phyloP scores from a whole-genome alignment of 1,284 basidiomycete genomes.

The Thelephora terrestris region DNA sequence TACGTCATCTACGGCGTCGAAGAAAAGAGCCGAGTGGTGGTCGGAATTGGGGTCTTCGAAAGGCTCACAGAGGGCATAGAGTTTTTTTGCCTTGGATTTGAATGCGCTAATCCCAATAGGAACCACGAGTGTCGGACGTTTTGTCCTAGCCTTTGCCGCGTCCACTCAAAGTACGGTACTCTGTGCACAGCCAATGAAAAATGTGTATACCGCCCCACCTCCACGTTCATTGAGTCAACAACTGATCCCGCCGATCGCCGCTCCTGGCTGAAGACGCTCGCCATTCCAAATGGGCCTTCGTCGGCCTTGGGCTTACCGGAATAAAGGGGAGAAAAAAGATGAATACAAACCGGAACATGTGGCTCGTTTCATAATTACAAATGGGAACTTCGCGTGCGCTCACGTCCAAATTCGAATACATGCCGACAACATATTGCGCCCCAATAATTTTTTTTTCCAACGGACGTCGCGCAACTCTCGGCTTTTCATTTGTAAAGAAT shows the following conservation, averaged over 20 bases:
- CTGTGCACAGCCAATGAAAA: too few species aligned
- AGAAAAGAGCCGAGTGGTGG: not conserved
- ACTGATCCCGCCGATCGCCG: not conserved
- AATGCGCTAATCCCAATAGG: not conserved
- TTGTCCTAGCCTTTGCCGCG: not conserved
- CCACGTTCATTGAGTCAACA: not conserved
- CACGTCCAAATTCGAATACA: too few species aligned
- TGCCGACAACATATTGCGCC: not conserved
- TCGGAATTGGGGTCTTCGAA: not conserved
- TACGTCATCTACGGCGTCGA: not conserved
- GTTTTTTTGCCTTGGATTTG: not conserved
- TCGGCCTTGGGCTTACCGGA: too few species aligned
- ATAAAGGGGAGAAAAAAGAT: slow-evolving; percentile 5
- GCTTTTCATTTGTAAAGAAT: not conserved
- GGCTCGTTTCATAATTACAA: too few species aligned
- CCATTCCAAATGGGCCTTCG: too few species aligned
- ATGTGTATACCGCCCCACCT: not conserved
- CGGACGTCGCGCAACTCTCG: not conserved
- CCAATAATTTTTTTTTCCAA: not conserved
- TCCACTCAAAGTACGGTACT: too few species aligned
- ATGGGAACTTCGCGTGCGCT: too few species aligned
- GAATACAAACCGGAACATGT: not conserved
- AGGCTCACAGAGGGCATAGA: not conserved
- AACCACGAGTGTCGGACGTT: not conserved
- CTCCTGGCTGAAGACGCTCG: too few species aligned